Base-by-base conservation (phyloP, 192 early-diverging fungal species). In the Entomortierella chlamydospora region DNA sequence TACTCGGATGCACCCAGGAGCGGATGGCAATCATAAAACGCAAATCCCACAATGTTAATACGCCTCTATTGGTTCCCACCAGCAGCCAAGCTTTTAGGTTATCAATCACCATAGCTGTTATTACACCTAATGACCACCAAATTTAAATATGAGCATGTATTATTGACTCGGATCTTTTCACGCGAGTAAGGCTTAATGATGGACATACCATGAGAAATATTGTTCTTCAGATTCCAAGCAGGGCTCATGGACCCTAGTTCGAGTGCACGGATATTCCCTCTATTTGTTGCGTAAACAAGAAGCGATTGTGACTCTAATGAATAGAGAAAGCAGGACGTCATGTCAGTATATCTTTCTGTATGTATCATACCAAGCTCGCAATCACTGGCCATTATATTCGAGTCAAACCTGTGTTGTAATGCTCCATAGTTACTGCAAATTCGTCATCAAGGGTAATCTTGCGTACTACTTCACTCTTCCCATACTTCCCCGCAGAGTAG, bases 21-120 rank as follows among this genome's bases (percentile, higher is more conserved):
- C 89, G 85, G 28, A 95, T 71, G 18, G 85, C 83, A 37, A 95
- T 73, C 37, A 83, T 82, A 82, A 96, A 96, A 37, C 95, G 86
- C 9, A 95, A 63, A 69, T 96, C 95, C 83, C 89, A 95, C 1
- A 96, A 69, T 0, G 89, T 90, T 25, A 96, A 66, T 0, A 95
- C 89, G 5, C 95, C 95, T 50, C 91, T 83, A 23, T 88, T 88
- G 17, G 93, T 94, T 23, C 93, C 95, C 0, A 91, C 87, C 18
- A 93, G 55, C 5, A 94, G 63, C 91, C 91, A 96, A 17, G 84
- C 82, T 42, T 84, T 85, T 4, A 81, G 73, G 13, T 65, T 83
- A 72, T 95, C 93, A 5, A 85, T 73, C 11, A 87, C 83, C 83
- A 96, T 87, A 2, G 90, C 66, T 9, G 94, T 93, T 23, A 93